Percentiles rank a stretch among this genome's conserved stretches.
These are phyloP conservation scores for Lactifluus rugatus DNA, from an alignment of 768 basidiomycete species.

Conservation along the genomic window DNA sequence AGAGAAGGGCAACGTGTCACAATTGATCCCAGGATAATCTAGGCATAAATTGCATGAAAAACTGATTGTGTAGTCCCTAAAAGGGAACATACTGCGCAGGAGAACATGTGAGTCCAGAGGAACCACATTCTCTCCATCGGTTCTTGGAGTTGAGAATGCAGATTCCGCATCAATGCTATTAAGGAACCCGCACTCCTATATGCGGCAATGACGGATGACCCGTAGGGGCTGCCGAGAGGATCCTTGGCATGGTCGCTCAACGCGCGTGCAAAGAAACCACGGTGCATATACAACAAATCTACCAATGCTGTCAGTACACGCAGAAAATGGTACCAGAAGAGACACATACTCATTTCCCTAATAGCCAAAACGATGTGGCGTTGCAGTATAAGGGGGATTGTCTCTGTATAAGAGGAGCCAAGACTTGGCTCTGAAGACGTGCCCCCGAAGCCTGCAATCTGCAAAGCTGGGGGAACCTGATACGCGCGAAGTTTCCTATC, in stretches of 20 bases:
- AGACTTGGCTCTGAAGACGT: conserved; percentile 23
- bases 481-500: conserved; percentile 56
- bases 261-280: conserved; percentile 64
- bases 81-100: conserved; percentile 46
- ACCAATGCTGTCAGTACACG: background rate
- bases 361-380: conserved; percentile 57
- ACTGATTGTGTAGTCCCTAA: no score
- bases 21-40: conserved; percentile 67
- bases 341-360: conserved; percentile 51
- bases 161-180: conserved; percentile 51
- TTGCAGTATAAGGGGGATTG: conserved; percentile 54
- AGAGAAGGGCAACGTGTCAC: conserved; percentile 73
- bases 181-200: conserved; percentile 60
- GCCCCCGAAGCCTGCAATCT: conserved; percentile 51
- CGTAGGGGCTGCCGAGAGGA: conserved; percentile 61
- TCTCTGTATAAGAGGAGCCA: conserved; percentile 35
- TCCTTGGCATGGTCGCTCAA: conserved; percentile 52
- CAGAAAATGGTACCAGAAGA: background rate
- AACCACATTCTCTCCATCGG: conserved; percentile 66
- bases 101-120: conserved; percentile 63
- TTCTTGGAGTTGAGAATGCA: conserved; percentile 56
- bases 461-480: conserved; percentile 53
- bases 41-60: background rate
- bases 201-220: conserved; percentile 56
- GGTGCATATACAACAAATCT: conserved; percentile 53